These are phyloP conservation scores for Porpolomopsis calyptriformis DNA, from an alignment of 768 basidiomycete genomes.

Conservation along the genomic window DNA sequence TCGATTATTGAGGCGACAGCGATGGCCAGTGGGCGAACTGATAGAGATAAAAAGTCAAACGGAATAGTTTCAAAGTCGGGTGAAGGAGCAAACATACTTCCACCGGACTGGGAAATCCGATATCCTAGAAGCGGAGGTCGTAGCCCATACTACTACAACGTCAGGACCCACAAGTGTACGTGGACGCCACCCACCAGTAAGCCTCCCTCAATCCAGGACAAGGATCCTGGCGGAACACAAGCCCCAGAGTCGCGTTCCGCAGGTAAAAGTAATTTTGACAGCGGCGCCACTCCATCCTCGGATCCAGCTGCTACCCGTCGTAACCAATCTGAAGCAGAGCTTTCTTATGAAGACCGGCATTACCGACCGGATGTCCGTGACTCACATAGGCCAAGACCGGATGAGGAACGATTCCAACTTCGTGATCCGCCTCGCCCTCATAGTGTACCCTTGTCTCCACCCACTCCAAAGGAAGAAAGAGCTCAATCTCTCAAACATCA, in stretches of 20 bases:
- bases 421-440: slow-evolving; percentile 12
- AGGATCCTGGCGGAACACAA: not conserved
- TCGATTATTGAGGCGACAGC: slow-evolving; percentile 52
- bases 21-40: slow-evolving; percentile 38
- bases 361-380: slow-evolving; percentile 40
- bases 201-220: slow-evolving; percentile 12
- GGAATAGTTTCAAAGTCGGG: slow-evolving; percentile 14
- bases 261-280: not conserved
- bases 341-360: slow-evolving; percentile 54
- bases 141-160: slow-evolving; percentile 48
- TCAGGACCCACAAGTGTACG: slow-evolving; percentile 42
- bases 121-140: slow-evolving; percentile 37
- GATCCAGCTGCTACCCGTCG: slow-evolving; percentile 8
- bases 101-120: slow-evolving; percentile 53
- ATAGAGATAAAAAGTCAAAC: slow-evolving; percentile 32
- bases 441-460: slow-evolving; percentile 19
- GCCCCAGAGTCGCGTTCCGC: not conserved
- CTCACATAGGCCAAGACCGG: slow-evolving; percentile 9
- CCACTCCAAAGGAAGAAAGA: slow-evolving; percentile 20
- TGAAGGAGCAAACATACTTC: slow-evolving; percentile 28
- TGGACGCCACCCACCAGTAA: slow-evolving; percentile 43
- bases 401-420: slow-evolving; percentile 18
- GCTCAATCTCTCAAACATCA: slow-evolving; percentile 18
- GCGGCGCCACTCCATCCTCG: not conserved
- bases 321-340: slow-evolving; percentile 15